A percentile compares a stretch with the other conserved stretches of the same genome.
Evolutionary conservation across 2,329 filamentous ascomycete species (phyloP).

Genomic region (Alternaria triticina): DNA sequence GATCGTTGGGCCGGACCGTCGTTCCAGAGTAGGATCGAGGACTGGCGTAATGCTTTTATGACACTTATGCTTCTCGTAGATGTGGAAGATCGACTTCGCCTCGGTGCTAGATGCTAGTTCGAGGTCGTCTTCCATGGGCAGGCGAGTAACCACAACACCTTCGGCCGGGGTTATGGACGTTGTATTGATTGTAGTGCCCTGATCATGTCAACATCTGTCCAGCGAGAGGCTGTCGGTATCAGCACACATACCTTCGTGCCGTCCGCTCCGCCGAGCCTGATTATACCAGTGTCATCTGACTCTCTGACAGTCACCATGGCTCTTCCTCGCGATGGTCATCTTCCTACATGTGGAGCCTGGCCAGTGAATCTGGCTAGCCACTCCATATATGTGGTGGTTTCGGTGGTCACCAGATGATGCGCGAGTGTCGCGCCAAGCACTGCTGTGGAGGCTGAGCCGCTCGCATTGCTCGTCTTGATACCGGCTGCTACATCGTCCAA

Average conservation of each 20-base stretch:
- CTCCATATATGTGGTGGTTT: background rate
- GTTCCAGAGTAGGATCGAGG: background rate
- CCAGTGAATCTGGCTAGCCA: background rate
- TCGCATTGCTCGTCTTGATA: constrained; percentile 25
- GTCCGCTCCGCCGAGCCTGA: background rate
- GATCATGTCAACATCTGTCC: background rate
- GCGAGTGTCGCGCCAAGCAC: constrained; percentile 16
- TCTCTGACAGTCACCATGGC: background rate
- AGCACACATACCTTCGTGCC: background rate
- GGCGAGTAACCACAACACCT: background rate
- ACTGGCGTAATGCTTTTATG: constrained; percentile 1
- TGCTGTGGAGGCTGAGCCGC: constrained; percentile 17
- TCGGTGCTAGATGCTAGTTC: background rate
- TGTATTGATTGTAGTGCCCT: background rate
- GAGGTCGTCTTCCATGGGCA: background rate
- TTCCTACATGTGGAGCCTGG: background rate
- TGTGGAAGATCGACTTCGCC: background rate
- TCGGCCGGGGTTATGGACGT: background rate
- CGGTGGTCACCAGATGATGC: background rate
- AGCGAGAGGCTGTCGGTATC: background rate
- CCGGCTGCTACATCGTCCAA: background rate
- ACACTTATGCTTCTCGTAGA: background rate
- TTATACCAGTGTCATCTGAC: background rate
- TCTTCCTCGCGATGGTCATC: background rate
- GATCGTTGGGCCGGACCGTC: constrained; percentile 10